phyloP scores from a whole-genome alignment of 164 flowering plant species.

The Litsea cubeba region DNA sequence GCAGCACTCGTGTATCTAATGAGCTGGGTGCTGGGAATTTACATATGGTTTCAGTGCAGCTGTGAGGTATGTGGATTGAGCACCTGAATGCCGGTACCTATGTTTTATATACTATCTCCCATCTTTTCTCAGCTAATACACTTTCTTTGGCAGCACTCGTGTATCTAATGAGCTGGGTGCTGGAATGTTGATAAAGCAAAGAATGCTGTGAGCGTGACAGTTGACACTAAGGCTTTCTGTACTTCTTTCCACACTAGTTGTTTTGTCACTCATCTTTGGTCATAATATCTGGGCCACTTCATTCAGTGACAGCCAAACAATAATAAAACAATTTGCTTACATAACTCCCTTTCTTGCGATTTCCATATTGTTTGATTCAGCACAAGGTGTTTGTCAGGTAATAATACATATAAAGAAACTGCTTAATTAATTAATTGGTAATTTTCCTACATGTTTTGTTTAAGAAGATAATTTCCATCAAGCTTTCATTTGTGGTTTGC shows the following conservation, averaged over 20 bases:
- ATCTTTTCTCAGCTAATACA: no score
- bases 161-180: no score
- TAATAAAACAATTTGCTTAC: conserved; percentile 43
- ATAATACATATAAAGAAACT: background rate
- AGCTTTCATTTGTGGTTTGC: background rate
- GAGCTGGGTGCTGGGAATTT: conserved; percentile 89
- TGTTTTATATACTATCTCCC: no score
- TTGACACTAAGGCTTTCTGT: conserved; percentile 65
- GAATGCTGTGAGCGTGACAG: conserved; percentile 59
- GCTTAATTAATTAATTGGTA: background rate
- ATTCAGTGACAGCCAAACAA: conserved; percentile 48
- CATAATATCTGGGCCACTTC: conserved; percentile 70
- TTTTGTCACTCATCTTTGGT: conserved; percentile 44
- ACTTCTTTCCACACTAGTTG: conserved; percentile 42
- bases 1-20: conserved; percentile 89
- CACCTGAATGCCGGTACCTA: no score
- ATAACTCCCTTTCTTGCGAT: conserved; percentile 61
- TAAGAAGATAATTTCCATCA: background rate
- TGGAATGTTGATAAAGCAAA: conserved; percentile 52
- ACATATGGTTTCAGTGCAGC: no score
- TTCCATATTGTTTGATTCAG: conserved; percentile 58
- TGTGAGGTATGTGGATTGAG: no score
- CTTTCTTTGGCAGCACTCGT: no score
- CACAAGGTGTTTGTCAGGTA: conserved; percentile 84
- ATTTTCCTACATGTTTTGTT: background rate